Base-by-base conservation (phyloP, 2,329 filamentous ascomycete species). In the Acarospora socialis region DNA sequence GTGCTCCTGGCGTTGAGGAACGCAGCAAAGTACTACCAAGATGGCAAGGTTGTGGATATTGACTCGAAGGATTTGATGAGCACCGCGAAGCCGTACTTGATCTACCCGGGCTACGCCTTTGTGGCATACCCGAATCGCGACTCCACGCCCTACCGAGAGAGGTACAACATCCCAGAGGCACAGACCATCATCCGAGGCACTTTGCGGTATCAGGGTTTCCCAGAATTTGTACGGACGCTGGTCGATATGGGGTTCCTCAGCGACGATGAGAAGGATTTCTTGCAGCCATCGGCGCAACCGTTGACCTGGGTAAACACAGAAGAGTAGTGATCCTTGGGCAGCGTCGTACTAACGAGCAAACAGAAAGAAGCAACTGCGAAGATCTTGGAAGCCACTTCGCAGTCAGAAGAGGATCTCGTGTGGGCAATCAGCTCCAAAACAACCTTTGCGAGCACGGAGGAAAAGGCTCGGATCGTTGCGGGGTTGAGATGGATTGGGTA, bases 91-190 rank as follows among this genome's bases (percentile, higher is more conserved):
- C 81, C 83, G 30, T 93, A 92, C 69, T 74, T 70, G 59, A 90
- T 87, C 64, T 16, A 15, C 7, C 25, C 33, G 9, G 35, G 35
- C 5, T 37, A 37, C 20, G 25, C 79, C 31, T 87, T 92, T 47
- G 84, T 94, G 45, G 83, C 79, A 24, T 95, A 95, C 61, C 80
- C 81, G 36, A 95, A 95, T 73, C 70, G 39, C 46, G 86, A 95
- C 60, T 86, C 77, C 13, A 90, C 81, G 10, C 67, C 71, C 6
- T 95, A 90, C 73, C 77, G 74, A 52, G 77, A 92, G 66, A 74
- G 81, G 41, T 94, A 94, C 70, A 61, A 73, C 57, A 94, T 94
- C 50, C 84, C 86, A 31, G 87, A 95, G 63, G 83, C 82, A 9
- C 60, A 92, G 58, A 93, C 81, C 31, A 73, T 94, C 48, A 66